Evolutionary conservation across 495 filamentous ascomycete species (phyloP).

Genomic region (Annulohypoxylon moriforme): DNA sequence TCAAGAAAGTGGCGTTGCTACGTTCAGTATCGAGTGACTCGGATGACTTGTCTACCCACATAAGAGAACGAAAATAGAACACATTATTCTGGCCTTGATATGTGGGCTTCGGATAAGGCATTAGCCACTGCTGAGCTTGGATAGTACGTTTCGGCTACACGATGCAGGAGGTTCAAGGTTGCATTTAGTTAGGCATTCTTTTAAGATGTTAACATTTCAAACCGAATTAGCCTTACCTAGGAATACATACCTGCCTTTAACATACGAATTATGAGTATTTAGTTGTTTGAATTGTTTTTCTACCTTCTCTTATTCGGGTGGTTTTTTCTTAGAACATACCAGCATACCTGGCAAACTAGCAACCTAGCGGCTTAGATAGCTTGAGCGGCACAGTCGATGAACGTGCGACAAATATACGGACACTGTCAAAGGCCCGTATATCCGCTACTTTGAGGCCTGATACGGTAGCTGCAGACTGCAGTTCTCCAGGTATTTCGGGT

Average conservation of each 20-base stretch:
- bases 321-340: not conserved
- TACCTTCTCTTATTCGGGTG: constrained; percentile 7
- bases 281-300: constrained; percentile 2
- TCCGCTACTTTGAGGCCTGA: constrained; percentile 20
- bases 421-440: constrained; percentile 11
- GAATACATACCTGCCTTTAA: constrained; percentile 28
- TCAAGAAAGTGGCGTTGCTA: constrained; percentile 28
- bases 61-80: constrained; percentile 41
- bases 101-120: constrained; percentile 37
- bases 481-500: constrained; percentile 17
- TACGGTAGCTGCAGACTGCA: constrained; percentile 32
- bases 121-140: constrained; percentile 35
- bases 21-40: not conserved
- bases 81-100: constrained; percentile 20
- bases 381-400: constrained; percentile 29
- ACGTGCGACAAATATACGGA: constrained; percentile 12
- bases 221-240: constrained; percentile 24
- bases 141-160: constrained; percentile 36
- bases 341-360: not conserved
- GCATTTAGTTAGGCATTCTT: constrained; percentile 33
- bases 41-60: constrained; percentile 32
- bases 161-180: constrained; percentile 37
- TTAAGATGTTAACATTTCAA: constrained; percentile 24
- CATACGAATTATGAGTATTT: constrained; percentile 14
- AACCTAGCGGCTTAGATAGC: constrained; percentile 1